These are phyloP conservation scores for Truncatella angustata DNA, from an alignment of 2,329 filamentous ascomycete species.

Conservation along the genomic window DNA sequence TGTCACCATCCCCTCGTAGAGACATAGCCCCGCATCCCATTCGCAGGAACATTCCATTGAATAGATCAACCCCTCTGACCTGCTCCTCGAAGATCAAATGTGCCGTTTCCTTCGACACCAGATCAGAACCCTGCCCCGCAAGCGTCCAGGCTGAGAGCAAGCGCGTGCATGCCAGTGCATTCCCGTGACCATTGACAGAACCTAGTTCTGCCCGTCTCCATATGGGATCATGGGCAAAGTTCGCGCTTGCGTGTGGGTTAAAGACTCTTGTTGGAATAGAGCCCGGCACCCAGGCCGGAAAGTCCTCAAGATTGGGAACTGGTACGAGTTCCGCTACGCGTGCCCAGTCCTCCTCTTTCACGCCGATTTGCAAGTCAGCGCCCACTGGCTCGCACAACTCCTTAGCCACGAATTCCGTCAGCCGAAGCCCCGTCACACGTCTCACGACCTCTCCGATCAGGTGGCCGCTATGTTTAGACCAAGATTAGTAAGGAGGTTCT, in stretches of 20 bases:
- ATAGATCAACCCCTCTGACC: slow-evolving; percentile 37
- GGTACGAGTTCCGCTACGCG: slow-evolving; percentile 35
- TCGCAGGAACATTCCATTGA: slow-evolving; percentile 30
- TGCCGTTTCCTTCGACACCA: slow-evolving; percentile 39
- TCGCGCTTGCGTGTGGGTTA: too few species aligned
- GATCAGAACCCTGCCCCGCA: slow-evolving; percentile 8
- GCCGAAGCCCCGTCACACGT: slow-evolving; percentile 35
- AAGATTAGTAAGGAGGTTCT: too few species aligned
- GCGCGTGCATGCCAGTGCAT: slow-evolving; percentile 27
- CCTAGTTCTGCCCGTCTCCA: too few species aligned
- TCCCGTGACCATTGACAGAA: too few species aligned
- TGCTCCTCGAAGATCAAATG: slow-evolving; percentile 45
- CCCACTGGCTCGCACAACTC: slow-evolving; percentile 36
- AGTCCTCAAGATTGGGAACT: slow-evolving; percentile 16
- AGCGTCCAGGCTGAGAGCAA: slow-evolving; percentile 53
- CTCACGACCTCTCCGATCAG: slow-evolving; percentile 40
- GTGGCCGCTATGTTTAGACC: slow-evolving; percentile 39
- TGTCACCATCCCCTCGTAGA: too few species aligned
- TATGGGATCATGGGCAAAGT: too few species aligned
- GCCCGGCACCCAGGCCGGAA: slow-evolving; percentile 23
- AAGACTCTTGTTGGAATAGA: slow-evolving; percentile 25
- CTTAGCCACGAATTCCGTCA: slow-evolving; percentile 35
- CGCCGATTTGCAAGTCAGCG: slow-evolving; percentile 47
- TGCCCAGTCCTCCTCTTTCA: slow-evolving; percentile 36
- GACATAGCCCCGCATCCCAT: too few species aligned